Evolutionary conservation across 2,329 filamentous ascomycete species (phyloP), one percentile per base, ranked within the genome.

Genomic region (Endocalyx cinctus): DNA sequence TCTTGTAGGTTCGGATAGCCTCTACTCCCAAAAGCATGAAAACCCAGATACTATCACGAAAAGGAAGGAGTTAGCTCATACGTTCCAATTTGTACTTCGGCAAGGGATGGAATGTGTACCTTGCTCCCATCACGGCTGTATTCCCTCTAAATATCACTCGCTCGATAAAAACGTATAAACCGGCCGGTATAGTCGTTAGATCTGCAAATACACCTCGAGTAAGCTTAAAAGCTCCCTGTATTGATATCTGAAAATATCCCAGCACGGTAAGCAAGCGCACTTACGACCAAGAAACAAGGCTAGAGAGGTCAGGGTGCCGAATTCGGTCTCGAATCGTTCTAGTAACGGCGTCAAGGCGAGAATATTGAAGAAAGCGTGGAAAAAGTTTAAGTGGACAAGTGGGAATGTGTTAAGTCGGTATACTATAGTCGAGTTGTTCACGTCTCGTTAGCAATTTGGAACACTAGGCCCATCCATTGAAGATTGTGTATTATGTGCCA

Each of bases 401-500:
- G 89, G 87, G 55, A 87, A 98, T 1, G 90, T 94, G 57, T 95
- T 96, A 22, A 94, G 73, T 41, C 92, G 82, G 62, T 96, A 90
- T 67, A 94, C 89, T 95, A 58, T 33, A 25, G 31, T 6, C 15
- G n/a, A n/a, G n/a, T n/a, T n/a, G 15, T 26, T 13, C 35, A 29
- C 25, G 28, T 29, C 19, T 17, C 12, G 34, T 43, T 29, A 42
- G 33, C 23, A 22, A 25, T 18, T n/a, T n/a, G n/a, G n/a, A n/a
- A n/a, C n/a, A n/a, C n/a, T n/a, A n/a, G n/a, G n/a, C n/a, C n/a
- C n/a, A n/a, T n/a, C n/a, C n/a, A n/a, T n/a, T n/a, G n/a, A n/a
- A n/a, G n/a, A n/a, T n/a, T n/a, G n/a, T n/a, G n/a, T n/a, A n/a
- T n/a, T n/a, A n/a, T n/a, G n/a, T n/a, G n/a, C n/a, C n/a, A n/a